phyloP scores from a whole-genome alignment of 805 yeast genomes.

The Candida corydali region DNA sequence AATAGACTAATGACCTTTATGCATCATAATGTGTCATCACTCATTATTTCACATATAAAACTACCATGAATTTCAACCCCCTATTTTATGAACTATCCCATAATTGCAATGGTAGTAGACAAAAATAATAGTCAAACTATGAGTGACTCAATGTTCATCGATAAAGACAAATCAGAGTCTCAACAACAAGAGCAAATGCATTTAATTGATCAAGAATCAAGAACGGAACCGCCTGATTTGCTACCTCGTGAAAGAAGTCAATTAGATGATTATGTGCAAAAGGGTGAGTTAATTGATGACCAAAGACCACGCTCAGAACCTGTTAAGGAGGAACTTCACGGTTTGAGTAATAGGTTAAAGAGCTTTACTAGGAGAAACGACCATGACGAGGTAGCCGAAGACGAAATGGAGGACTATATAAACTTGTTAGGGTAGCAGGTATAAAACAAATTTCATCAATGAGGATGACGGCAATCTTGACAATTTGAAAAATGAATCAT shows the following conservation, averaged over 20 bases:
- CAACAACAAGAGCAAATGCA: background rate
- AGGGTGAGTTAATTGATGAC: background rate
- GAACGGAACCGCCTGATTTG: background rate
- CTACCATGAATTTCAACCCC: too few species aligned
- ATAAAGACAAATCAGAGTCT: too few species aligned
- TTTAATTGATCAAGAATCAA: background rate
- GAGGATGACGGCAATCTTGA: conserved; percentile 1
- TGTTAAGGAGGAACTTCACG: conserved; percentile 2
- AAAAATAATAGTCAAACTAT: too few species aligned
- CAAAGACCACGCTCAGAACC: conserved; percentile 4
- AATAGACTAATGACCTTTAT: too few species aligned
- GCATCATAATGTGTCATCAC: too few species aligned
- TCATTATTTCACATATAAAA: too few species aligned
- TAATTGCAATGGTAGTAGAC: conserved; percentile 3
- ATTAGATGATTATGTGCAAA: background rate
- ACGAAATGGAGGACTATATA: conserved; percentile 9
- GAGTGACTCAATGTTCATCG: too few species aligned
- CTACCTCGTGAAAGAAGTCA: conserved; percentile 1
- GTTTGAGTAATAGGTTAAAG: conserved; percentile 6
- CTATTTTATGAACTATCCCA: conserved; percentile 5
- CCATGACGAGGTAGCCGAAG: background rate
- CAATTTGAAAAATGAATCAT: conserved; percentile 3
- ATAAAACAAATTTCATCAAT: background rate
- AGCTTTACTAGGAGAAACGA: too few species aligned
- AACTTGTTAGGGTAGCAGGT: conserved; percentile 10